Base-by-base conservation (phyloP, 1,284 basidiomycete genomes). In the Pholiota adiposa region DNA sequence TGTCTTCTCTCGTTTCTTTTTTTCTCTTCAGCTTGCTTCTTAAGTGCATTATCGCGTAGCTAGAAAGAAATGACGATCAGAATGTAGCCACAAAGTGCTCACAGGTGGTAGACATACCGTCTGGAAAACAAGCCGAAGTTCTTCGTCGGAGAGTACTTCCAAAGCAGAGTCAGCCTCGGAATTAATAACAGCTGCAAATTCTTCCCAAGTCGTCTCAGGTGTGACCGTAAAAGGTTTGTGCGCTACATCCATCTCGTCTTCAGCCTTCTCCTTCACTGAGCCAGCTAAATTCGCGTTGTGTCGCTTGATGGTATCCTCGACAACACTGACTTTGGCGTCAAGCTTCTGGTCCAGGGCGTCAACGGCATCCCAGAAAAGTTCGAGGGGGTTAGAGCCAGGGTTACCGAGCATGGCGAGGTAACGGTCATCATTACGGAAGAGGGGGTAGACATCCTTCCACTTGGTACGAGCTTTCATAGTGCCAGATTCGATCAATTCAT, bases 301-400 rank as follows among this genome's bases (percentile, higher is more conserved):
- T 46, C 79, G 76, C 60, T 79, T 80, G 63, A 93, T 79, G 2
- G 83, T 85, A 36, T 80, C 82, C 63, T 91, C 87, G 0, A 89
- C 84, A 9, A 83, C 63, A 8, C 78, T 79, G 23, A 93, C 87
- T 67, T 92, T 91, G 23, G 82, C 82, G 63, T 97, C 95, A 11
- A 97, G 83, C 65, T 89, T 84, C 68, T 94, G 89, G 67, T 95
- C 94, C 3, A 98, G 82, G 40, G 83, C 83, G 74, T 99, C 97
- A 41, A 98, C 89, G 4, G 85, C 73, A 72, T 99, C 97, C 93
- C 94, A 98, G 77, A 98, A 99, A 9, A 99, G 83, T 65, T 99
- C 97, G 41, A 99, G 82, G 1, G 97, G 95, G 63, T 92, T 94
- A 2, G 94, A 97, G 14, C 97, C 97, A 3, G 94, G 91, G 69